Evolutionary conservation across 495 filamentous ascomycete genomes (phyloP).

Genomic region (Penicillium taxi): DNA sequence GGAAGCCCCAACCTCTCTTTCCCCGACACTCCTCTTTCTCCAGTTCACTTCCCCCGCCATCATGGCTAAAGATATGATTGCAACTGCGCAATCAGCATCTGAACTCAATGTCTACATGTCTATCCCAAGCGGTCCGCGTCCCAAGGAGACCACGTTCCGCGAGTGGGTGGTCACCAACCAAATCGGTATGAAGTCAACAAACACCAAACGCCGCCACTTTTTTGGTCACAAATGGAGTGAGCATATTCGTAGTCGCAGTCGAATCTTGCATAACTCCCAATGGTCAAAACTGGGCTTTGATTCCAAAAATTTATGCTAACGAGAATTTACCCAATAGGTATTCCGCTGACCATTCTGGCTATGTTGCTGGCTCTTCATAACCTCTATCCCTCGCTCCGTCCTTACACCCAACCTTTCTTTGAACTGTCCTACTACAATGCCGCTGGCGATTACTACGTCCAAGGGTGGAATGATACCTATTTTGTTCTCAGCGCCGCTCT

Average conservation of each 20-base stretch:
- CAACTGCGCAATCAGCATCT: constrained; percentile 21
- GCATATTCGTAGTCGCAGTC: too few species aligned
- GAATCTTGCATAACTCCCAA: too few species aligned
- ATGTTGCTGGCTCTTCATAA: constrained; percentile 71
- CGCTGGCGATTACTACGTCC: constrained; percentile 54
- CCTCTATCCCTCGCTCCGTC: constrained; percentile 66
- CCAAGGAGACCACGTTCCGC: constrained; percentile 41
- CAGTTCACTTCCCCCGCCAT: constrained; percentile 14
- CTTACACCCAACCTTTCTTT: constrained; percentile 79
- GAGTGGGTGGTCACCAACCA: constrained; percentile 48
- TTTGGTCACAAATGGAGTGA: too few species aligned
- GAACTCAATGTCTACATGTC: constrained; percentile 42
- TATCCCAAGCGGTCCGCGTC: constrained; percentile 25
- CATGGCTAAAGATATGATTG: constrained; percentile 31
- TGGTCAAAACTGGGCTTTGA: too few species aligned
- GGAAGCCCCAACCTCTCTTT: constrained; percentile 15
- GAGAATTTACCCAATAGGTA: constrained; percentile 45
- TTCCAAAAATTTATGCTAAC: too few species aligned
- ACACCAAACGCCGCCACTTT: too few species aligned
- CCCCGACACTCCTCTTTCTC: constrained; percentile 7
- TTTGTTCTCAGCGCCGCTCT: constrained; percentile 74
- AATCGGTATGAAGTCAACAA: constrained; percentile 36
- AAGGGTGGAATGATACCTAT: constrained; percentile 71
- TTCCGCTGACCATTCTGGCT: constrained; percentile 69
- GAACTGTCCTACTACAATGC: constrained; percentile 74